Conservation (phyloP, 495 filamentous ascomycete genomes). For the Tuber calosporum region DNA sequence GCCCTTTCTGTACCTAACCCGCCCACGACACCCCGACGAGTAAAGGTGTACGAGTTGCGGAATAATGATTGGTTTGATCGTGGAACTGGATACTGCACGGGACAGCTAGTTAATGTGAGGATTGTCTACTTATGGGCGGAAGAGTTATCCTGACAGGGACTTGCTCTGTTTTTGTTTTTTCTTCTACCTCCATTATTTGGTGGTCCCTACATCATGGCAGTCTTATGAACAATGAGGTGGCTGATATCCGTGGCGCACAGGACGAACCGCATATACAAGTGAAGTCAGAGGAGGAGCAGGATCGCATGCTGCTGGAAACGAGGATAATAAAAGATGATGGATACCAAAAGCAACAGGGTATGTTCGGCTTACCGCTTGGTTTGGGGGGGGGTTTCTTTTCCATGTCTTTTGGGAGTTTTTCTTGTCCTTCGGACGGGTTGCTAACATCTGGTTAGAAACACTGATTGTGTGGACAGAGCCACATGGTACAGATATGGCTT, state of each 20-base stretch:
- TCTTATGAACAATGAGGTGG: conserved; percentile 26
- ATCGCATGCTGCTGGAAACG: conserved; percentile 76
- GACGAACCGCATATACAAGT: conserved; percentile 84
- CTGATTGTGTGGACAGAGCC: conserved; percentile 96
- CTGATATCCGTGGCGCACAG: conserved; percentile 45
- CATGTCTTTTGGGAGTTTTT: not conserved
- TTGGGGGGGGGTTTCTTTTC: too few relatives aligned
- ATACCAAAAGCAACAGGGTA: conserved; percentile 98
- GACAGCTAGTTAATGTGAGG: conserved; percentile 69
- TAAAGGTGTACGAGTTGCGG: conserved; percentile 97
- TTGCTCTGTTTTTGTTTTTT: conserved; percentile 6
- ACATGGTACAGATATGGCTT: conserved; percentile 83
- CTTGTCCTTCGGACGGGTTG: conserved; percentile 6
- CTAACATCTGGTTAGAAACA: conserved; percentile 57
- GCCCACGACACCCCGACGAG: conserved; percentile 79
- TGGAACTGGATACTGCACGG: conserved; percentile 90
- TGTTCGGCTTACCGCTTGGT: conserved; percentile 32
- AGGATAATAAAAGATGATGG: conserved; percentile 89
- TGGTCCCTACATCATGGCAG: conserved; percentile 7
- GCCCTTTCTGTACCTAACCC: conserved; percentile 77
- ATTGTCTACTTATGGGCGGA: conserved; percentile 19
- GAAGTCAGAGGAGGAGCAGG: conserved; percentile 83
- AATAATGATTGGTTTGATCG: conserved; percentile 99
- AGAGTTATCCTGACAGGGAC: conserved; percentile 12
- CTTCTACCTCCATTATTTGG: conserved; percentile 15